These are phyloP conservation scores for Chara braunii DNA, from an alignment of 139 green algal species.

Conservation along the genomic window DNA sequence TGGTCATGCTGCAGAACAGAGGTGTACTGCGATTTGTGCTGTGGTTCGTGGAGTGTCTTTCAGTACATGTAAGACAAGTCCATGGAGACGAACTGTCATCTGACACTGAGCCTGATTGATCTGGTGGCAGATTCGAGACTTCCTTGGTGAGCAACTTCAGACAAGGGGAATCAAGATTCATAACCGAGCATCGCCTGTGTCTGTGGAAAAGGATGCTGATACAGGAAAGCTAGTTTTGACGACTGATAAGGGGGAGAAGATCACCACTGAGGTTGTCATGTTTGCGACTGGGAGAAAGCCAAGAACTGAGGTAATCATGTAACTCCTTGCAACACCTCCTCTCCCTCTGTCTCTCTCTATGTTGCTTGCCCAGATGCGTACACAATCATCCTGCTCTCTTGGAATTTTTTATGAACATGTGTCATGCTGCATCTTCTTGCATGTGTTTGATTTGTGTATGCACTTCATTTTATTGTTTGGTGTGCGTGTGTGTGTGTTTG, in stretches of 20 bases:
- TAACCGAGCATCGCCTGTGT: not conserved
- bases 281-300: constrained; percentile 77
- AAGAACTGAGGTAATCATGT: constrained; percentile 49
- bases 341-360: not conserved
- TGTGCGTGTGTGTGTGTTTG: no score
- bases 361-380: not conserved
- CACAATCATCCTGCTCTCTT: no score
- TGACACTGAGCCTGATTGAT: no score
- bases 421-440: no score
- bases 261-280: constrained; percentile 65
- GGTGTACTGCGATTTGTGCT: no score
- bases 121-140: constrained; percentile 36
- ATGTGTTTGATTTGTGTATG: no score
- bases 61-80: no score
- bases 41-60: no score
- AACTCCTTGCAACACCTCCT: not conserved
- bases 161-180: constrained; percentile 42
- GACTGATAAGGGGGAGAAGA: constrained; percentile 17
- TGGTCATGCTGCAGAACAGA: no score
- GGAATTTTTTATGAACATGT: no score
- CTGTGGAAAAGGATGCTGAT: constrained; percentile 44
- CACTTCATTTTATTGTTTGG: no score
- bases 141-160: constrained; percentile 37
- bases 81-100: no score
- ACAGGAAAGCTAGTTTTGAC: constrained; percentile 32